Evolutionary conservation across 352 stramenopile species (phyloP).

Genomic region (Globisporangium canariense): DNA sequence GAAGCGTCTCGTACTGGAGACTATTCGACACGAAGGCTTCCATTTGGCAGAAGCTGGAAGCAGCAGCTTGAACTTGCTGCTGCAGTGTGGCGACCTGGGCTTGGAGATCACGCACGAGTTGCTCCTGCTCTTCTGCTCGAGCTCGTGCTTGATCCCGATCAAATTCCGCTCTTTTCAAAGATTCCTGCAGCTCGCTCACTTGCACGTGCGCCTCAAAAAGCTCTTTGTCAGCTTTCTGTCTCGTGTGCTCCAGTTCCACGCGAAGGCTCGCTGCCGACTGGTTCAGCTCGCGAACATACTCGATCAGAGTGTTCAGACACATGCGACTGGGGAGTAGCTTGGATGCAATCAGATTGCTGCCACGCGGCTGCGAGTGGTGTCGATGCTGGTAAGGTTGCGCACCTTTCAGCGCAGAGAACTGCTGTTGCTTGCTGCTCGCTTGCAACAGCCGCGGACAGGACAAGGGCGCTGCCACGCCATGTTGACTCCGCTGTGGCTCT

Average conservation of each 20-base stretch:
- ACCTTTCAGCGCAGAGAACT: slow-evolving; percentile 19
- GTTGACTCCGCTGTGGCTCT: slow-evolving; percentile 17
- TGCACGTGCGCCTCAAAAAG: slow-evolving; percentile 37
- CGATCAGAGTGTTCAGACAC: slow-evolving; percentile 67
- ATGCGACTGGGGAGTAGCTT: slow-evolving; percentile 57
- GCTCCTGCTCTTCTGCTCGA: slow-evolving; percentile 42
- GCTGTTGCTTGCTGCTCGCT: slow-evolving; percentile 28
- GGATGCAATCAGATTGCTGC: slow-evolving; percentile 36
- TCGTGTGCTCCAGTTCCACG: slow-evolving; percentile 50
- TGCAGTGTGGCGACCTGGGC: slow-evolving; percentile 29
- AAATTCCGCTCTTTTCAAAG: slow-evolving; percentile 35
- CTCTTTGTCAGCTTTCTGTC: slow-evolving; percentile 53
- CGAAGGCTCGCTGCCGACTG: slow-evolving; percentile 59
- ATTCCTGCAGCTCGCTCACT: slow-evolving; percentile 41
- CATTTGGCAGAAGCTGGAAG: not conserved
- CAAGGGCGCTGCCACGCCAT: slow-evolving; percentile 18
- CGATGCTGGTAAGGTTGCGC: slow-evolving; percentile 16
- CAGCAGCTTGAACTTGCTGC: slow-evolving; percentile 11
- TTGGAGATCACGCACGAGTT: slow-evolving; percentile 35
- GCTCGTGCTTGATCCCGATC: slow-evolving; percentile 29
- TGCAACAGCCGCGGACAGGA: slow-evolving; percentile 39
- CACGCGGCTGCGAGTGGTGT: slow-evolving; percentile 16
- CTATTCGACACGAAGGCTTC: not conserved
- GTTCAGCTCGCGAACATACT: slow-evolving; percentile 73
- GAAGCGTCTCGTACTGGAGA: not conserved